Evolutionary conservation across 163 green algal genomes (phyloP), one percentile per base, ranked within the genome.

Genomic region (Chloromonas sp.): DNA sequence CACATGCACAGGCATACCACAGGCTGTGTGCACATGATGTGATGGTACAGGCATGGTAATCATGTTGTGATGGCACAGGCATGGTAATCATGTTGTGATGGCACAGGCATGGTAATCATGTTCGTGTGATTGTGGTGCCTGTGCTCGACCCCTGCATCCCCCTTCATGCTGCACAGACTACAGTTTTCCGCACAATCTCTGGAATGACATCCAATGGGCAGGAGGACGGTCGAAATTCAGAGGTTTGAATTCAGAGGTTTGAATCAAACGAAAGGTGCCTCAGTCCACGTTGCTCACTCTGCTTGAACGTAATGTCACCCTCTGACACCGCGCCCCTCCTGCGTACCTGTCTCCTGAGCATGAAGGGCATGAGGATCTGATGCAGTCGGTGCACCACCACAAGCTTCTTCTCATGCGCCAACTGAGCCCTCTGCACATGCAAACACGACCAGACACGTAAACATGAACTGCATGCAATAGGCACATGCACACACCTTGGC

Each of bases 291-390:
- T 36, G 36, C 36, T 36, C 36, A 36, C 36, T 36, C 36, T 36
- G 36, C 36, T 36, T 36, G 36, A 36, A 36, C 36, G 36, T 36
- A 36, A 36, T 36, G 36, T 36, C 36, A 36, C 36, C 36, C 36
- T 36, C 36, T 36, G 36, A 36, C 36, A 36, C 36, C 36, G 36
- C 36, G 36, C 36, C 36, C 36, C 36, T 36, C 36, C 36, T 36
- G 36, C 36, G 36, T 36, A 92, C 91, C 90, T 97, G 93, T 15
- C 96, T 90, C 3, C 97, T 90, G 78, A 99, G 91, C 97, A 99
- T 99, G 89, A 99, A 99, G 57, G 97, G 97, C 91, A 98, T 94
- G 82, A 99, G 91, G 89, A 99, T 99, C 91, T 99, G 96, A 89
- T 99, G 97, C 90, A 99, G 91, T 1, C 96, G 89, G 88, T 98